A percentile compares a stretch with the other conserved stretches of the same genome.
These are phyloP conservation scores for Cladobotryum mycophilum DNA, from an alignment of 2,329 filamentous ascomycete species.

Conservation along the genomic window DNA sequence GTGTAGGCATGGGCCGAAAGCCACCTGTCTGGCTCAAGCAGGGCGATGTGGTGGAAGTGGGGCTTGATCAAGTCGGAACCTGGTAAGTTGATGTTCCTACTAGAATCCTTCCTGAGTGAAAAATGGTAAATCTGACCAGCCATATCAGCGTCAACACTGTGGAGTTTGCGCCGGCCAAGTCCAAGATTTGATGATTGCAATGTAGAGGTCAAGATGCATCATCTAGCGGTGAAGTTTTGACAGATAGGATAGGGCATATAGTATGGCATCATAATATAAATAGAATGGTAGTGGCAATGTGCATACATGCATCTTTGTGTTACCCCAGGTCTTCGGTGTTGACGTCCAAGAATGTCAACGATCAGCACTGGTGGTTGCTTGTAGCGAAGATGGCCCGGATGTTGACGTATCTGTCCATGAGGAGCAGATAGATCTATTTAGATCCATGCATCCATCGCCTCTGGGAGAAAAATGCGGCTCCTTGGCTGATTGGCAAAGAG, in stretches of 20 bases:
- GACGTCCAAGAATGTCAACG: too few relatives aligned
- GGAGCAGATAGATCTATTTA: too few relatives aligned
- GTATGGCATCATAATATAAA: not conserved
- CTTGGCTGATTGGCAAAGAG: too few relatives aligned
- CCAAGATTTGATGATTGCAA: conserved; percentile 20
- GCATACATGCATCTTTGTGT: too few relatives aligned
- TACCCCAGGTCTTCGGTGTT: too few relatives aligned
- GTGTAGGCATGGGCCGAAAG: conserved; percentile 63
- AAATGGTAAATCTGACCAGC: not conserved
- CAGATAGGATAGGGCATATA: not conserved
- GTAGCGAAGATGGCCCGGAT: too few relatives aligned
- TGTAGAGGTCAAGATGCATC: too few relatives aligned
- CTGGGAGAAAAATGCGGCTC: too few relatives aligned
- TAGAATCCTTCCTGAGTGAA: not conserved
- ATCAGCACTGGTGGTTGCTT: too few relatives aligned
- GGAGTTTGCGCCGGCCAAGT: conserved; percentile 23
- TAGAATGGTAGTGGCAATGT: not conserved
- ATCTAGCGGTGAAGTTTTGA: too few relatives aligned
- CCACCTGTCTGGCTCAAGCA: conserved; percentile 64
- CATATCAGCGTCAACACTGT: conserved; percentile 24
- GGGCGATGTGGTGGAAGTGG: conserved; percentile 64
- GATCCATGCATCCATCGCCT: too few relatives aligned
- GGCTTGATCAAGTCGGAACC: conserved; percentile 58
- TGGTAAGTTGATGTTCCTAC: conserved; percentile 27
- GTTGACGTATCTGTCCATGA: too few relatives aligned